phyloP scores from a whole-genome alignment of 192 early-diverging fungal genomes.

The Coemansia sp. region DNA sequence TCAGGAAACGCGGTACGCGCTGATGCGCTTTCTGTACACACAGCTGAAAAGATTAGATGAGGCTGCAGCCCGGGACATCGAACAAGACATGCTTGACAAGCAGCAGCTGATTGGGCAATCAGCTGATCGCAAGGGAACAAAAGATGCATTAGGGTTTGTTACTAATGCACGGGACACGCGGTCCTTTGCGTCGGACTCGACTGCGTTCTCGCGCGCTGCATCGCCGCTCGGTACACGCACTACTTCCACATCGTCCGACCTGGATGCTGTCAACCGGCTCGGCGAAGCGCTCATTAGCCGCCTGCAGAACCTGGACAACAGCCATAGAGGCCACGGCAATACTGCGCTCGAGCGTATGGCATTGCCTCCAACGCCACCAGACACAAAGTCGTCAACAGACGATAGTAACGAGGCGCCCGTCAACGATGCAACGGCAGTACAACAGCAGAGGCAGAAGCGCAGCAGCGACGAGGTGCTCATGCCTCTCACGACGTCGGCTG shows the following conservation, averaged over 20 bases:
- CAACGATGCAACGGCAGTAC: neutral
- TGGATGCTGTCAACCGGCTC: slow-evolving; percentile 36
- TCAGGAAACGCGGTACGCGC: slow-evolving; percentile 41
- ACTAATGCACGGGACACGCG: slow-evolving; percentile 28
- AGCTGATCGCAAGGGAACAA: neutral
- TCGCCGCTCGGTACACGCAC: slow-evolving; percentile 19
- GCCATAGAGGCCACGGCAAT: neutral
- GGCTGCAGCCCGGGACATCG: slow-evolving; percentile 26
- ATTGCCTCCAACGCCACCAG: neutral
- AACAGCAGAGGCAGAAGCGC: neutral
- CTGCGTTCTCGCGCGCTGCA: slow-evolving; percentile 40
- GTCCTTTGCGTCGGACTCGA: slow-evolving; percentile 52
- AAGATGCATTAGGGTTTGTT: neutral
- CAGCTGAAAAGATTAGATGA: slow-evolving; percentile 41
- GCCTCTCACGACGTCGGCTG: slow-evolving; percentile 26
- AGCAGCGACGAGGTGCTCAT: slow-evolving; percentile 35
- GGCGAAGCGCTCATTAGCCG: slow-evolving; percentile 39
- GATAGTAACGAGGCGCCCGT: neutral
- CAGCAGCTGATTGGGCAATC: neutral
- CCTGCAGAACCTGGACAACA: slow-evolving; percentile 10
- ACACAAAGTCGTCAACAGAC: neutral
- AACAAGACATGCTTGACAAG: neutral
- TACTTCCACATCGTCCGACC: slow-evolving; percentile 27
- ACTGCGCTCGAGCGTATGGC: neutral
- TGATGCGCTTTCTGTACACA: slow-evolving; percentile 33